phyloP scores from a whole-genome alignment of 2,329 filamentous ascomycete species.

The Huntiella decipiens region DNA sequence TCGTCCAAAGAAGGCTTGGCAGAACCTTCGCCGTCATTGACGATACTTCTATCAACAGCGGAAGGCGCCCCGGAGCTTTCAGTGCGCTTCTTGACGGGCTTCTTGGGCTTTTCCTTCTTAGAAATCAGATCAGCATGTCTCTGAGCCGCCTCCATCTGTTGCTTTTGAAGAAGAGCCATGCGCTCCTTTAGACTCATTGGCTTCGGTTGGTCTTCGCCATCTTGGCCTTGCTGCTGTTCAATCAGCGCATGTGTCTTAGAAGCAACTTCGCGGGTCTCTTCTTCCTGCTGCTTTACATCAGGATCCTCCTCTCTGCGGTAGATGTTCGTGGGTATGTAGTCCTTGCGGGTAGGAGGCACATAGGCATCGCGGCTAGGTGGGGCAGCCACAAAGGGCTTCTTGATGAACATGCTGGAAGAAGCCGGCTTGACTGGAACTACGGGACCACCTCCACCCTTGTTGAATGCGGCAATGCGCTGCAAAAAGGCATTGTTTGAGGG shows the following conservation, averaged over 20 bases:
- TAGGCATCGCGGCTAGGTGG: constrained; percentile 86
- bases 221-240: constrained; percentile 29
- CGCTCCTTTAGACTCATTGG: constrained; percentile 86
- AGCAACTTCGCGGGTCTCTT: constrained; percentile 45
- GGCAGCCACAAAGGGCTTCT: constrained; percentile 90
- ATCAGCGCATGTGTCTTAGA: constrained; percentile 46
- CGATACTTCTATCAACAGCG: constrained; percentile 13
- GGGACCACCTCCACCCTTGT: constrained; percentile 69
- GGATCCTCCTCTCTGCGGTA: constrained; percentile 83
- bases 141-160: constrained; percentile 76
- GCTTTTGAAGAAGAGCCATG: constrained; percentile 82
- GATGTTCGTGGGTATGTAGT: constrained; percentile 51
- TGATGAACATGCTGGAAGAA: constrained; percentile 58
- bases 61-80: constrained; percentile 26
- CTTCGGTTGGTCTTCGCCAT: constrained; percentile 67
- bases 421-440: constrained; percentile 79
- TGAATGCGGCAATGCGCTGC: constrained; percentile 94
- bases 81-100: constrained; percentile 42
- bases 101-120: constrained; percentile 80
- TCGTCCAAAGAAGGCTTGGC: constrained; percentile 33
- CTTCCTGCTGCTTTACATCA: constrained; percentile 44
- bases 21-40: constrained; percentile 27
- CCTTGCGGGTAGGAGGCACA: constrained; percentile 50
- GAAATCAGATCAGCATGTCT: constrained; percentile 58
- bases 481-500: constrained; percentile 62